Percentiles rank a stretch among this genome's conserved stretches.
Evolutionary conservation across 495 filamentous ascomycete genomes (phyloP).

Genomic region (Penicillium dipodomyicola): DNA sequence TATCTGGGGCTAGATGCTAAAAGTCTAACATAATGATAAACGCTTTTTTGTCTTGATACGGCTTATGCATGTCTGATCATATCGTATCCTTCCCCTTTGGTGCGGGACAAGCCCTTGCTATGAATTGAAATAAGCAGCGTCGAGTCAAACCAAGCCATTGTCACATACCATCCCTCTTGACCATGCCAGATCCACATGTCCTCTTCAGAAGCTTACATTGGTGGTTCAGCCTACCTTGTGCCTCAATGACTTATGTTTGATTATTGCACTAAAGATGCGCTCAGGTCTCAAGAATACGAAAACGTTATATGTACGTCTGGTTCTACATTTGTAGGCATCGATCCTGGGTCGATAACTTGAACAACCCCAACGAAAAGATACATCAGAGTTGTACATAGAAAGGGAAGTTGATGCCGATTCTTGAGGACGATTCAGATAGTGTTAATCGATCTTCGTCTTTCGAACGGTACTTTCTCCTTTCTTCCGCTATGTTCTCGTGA

Average conservation of each 20-base stretch:
- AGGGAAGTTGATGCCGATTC: neutral
- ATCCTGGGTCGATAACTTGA: too few relatives aligned
- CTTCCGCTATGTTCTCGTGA: neutral
- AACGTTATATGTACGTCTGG: neutral
- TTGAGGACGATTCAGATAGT: neutral
- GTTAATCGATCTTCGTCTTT: neutral
- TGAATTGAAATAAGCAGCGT: neutral
- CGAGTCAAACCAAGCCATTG: neutral
- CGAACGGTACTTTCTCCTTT: neutral
- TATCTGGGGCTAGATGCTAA: conserved; percentile 16
- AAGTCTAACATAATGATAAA: conserved; percentile 25
- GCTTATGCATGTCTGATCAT: neutral
- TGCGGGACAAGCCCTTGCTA: neutral
- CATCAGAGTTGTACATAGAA: neutral
- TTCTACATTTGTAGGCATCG: neutral
- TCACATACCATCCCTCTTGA: neutral
- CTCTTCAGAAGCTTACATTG: neutral
- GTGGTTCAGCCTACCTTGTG: neutral
- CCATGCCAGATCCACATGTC: neutral
- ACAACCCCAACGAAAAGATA: neutral
- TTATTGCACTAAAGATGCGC: neutral
- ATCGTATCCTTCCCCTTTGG: neutral
- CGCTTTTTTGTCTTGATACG: conserved; percentile 19
- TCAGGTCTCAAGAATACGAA: neutral
- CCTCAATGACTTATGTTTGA: neutral